phyloP scores from a whole-genome alignment of 164 flowering plant species.

The Nymphaea thermarum region DNA sequence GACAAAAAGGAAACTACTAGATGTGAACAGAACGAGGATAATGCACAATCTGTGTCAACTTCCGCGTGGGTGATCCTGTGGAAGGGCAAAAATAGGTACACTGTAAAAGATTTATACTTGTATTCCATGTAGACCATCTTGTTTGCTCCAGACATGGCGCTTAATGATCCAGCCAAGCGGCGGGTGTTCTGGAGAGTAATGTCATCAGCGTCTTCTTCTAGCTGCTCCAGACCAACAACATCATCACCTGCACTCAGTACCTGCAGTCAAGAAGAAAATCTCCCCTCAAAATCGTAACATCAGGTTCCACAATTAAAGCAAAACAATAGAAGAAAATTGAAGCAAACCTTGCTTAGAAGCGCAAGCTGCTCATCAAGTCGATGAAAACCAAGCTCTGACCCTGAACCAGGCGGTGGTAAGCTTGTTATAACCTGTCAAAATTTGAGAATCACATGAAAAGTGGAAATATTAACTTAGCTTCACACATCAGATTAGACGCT shows the following conservation, averaged over 20 bases:
- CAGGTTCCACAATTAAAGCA: background rate
- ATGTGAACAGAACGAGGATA: background rate
- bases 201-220: slow-evolving; percentile 86
- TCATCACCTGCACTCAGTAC: slow-evolving; percentile 84
- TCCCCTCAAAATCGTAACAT: background rate
- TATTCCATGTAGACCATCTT: slow-evolving; percentile 95
- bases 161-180: slow-evolving; percentile 63
- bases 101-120: slow-evolving; percentile 23
- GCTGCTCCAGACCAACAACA: slow-evolving; percentile 73
- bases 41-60: too few species aligned
- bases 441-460: background rate
- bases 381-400: slow-evolving; percentile 56
- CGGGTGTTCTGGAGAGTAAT: slow-evolving; percentile 72
- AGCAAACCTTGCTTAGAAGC: slow-evolving; percentile 66
- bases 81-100: background rate
- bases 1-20: background rate
- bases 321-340: background rate
- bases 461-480: too few species aligned
- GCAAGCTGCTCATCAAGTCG: slow-evolving; percentile 58
- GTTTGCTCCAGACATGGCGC: slow-evolving; percentile 85
- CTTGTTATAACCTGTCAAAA: slow-evolving; percentile 58
- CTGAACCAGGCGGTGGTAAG: slow-evolving; percentile 88
- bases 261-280: slow-evolving; percentile 15
- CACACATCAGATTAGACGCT: too few species aligned
- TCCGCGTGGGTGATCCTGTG: too few species aligned